Evolutionary conservation across 148 eudicot species (phyloP).

Genomic region (Spergularia marina): DNA sequence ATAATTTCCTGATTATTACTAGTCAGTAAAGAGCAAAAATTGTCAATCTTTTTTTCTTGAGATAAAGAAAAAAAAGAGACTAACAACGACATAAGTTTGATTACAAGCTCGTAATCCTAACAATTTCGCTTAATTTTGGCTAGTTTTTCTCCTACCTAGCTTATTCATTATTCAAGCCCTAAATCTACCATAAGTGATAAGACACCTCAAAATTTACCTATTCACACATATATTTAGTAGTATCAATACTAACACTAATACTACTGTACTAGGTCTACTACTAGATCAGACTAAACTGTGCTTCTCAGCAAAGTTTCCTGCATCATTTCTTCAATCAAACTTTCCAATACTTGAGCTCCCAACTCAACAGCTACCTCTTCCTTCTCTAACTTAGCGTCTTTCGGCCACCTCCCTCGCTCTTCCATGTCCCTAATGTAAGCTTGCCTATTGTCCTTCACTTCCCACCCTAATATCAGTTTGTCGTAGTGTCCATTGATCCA

Average conservation of each 20-base stretch:
- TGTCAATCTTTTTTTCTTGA: slow-evolving; percentile 10
- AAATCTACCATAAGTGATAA: slow-evolving; percentile 11
- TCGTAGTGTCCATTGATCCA: slow-evolving; percentile 48
- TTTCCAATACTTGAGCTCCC: slow-evolving; percentile 42
- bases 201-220: slow-evolving; percentile 18
- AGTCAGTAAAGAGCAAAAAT: background rate
- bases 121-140: background rate
- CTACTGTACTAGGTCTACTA: slow-evolving; percentile 7
- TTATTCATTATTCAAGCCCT: slow-evolving; percentile 23
- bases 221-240: slow-evolving; percentile 23
- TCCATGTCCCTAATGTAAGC: slow-evolving; percentile 61
- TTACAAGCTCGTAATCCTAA: background rate
- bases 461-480: slow-evolving; percentile 42
- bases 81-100: background rate
- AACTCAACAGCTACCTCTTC: slow-evolving; percentile 48
- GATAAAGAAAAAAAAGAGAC: slow-evolving; percentile 13
- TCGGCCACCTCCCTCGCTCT: slow-evolving; percentile 49
- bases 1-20: too few relatives aligned
- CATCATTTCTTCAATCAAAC: slow-evolving; percentile 50
- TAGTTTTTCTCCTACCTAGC: background rate
- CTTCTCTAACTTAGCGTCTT: slow-evolving; percentile 32
- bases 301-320: slow-evolving; percentile 24
- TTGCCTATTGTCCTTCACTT: slow-evolving; percentile 45
- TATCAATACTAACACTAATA: slow-evolving; percentile 5
- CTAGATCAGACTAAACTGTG: slow-evolving; percentile 1